These are phyloP conservation scores for Monilinia aucupariae DNA, from an alignment of 2,329 filamentous ascomycete species.

Conservation along the genomic window DNA sequence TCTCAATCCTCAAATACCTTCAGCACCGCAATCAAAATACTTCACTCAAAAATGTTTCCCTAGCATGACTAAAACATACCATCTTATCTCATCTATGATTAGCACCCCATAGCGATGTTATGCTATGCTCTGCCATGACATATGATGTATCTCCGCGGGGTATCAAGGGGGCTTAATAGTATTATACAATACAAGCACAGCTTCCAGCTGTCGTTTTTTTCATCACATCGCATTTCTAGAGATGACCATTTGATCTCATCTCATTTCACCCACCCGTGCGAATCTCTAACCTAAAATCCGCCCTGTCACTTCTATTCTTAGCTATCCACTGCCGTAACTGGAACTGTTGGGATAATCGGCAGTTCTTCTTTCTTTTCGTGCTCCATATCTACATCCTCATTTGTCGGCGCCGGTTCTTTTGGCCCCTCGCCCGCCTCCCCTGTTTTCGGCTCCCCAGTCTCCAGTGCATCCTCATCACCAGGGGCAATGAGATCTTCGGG, in stretches of 20 bases:
- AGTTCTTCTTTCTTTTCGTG: neutral
- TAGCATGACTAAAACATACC: neutral
- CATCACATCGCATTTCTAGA: neutral
- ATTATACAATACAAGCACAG: slow-evolving; percentile 10
- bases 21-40: neutral
- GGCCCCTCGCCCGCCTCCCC: neutral
- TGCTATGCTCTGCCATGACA: neutral
- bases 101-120: neutral
- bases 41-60: neutral
- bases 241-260: neutral
- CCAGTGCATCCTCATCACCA: slow-evolving; percentile 35
- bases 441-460: slow-evolving; percentile 31
- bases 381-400: slow-evolving; percentile 9
- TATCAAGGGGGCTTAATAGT: neutral
- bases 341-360: neutral
- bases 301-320: neutral
- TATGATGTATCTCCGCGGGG: neutral
- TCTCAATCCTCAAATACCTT: neutral
- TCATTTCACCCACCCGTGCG: neutral
- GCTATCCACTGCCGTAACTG: neutral
- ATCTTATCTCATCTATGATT: neutral
- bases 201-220: slow-evolving; percentile 19
- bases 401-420: slow-evolving; percentile 17
- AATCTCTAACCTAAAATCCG: neutral
- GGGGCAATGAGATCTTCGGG: slow-evolving; percentile 36